Evolutionary conservation across 495 filamentous ascomycete genomes (phyloP).

Genomic region (Penicillium canescens): DNA sequence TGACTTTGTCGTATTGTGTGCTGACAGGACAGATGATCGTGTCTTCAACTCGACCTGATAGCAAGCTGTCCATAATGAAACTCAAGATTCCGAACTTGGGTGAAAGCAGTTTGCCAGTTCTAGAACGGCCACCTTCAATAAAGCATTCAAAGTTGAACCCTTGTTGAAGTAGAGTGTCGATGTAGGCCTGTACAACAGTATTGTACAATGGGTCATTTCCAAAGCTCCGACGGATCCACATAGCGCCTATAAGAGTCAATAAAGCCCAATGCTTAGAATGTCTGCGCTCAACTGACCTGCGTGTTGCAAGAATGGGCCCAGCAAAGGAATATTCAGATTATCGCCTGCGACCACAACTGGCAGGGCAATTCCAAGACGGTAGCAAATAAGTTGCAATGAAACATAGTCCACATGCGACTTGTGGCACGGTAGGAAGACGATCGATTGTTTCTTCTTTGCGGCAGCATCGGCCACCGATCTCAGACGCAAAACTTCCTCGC

Average conservation of each 20-base stretch:
- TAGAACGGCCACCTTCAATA: constrained; percentile 88
- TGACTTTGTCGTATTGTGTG: constrained; percentile 97
- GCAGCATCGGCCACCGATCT: constrained; percentile 80
- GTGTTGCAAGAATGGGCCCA: constrained; percentile 90
- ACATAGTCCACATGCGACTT: constrained; percentile 96
- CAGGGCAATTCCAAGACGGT: constrained; percentile 81
- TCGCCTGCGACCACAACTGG: constrained; percentile 96
- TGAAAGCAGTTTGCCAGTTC: constrained; percentile 89
- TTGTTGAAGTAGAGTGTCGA: constrained; percentile 85
- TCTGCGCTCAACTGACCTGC: constrained; percentile 56
- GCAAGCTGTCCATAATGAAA: constrained; percentile 85
- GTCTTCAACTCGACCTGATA: constrained; percentile 87
- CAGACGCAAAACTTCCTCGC: constrained; percentile 84
- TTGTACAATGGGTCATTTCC: constrained; percentile 88
- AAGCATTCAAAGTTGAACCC: constrained; percentile 97
- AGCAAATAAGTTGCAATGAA: constrained; percentile 89
- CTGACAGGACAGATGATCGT: constrained; percentile 91
- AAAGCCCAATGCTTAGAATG: background rate
- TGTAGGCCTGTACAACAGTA: constrained; percentile 91
- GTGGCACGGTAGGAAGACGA: constrained; percentile 94
- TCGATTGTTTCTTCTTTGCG: constrained; percentile 83
- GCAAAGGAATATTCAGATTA: constrained; percentile 89
- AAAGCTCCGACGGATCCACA: constrained; percentile 94
- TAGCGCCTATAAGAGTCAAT: constrained; percentile 61
- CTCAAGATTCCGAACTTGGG: constrained; percentile 96